A percentile compares a stretch with the other conserved stretches of the same genome.
These are phyloP conservation scores for Populus hybrid DNA, from an alignment of 441 rosid genomes.

Conservation along the genomic window DNA sequence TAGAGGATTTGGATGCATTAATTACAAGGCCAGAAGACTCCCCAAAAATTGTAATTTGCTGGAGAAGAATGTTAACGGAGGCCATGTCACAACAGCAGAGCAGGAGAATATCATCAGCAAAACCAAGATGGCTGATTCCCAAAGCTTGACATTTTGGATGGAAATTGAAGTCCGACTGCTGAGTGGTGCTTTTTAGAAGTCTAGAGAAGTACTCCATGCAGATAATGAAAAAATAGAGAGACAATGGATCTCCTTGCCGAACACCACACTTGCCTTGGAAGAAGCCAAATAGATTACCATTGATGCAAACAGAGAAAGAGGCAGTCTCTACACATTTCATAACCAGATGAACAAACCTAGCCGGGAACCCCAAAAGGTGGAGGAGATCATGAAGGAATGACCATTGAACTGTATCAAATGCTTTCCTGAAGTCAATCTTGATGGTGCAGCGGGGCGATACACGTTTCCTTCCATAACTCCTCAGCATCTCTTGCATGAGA, in stretches of 20 bases:
- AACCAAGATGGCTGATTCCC: no score
- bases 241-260: not conserved
- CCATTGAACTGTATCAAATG: not conserved
- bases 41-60: no score
- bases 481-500: not conserved
- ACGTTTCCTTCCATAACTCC: not conserved
- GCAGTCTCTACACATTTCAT: not conserved
- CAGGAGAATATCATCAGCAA: no score
- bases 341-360: not conserved
- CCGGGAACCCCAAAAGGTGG: not conserved
- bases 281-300: not conserved
- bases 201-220: not conserved
- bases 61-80: no score
- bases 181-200: no score
- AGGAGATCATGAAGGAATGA: not conserved
- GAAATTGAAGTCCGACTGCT: no score
- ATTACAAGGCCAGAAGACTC: no score
- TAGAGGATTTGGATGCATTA: no score
- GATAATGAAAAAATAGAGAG: not conserved
- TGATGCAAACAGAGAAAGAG: not conserved
- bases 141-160: no score
- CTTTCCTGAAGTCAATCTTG: not conserved
- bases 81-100: no score
- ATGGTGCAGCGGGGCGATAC: not conserved
- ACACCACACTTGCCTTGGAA: not conserved